Conservation (phyloP, 345 rosid genomes). For the Hevea brasiliensis region DNA sequence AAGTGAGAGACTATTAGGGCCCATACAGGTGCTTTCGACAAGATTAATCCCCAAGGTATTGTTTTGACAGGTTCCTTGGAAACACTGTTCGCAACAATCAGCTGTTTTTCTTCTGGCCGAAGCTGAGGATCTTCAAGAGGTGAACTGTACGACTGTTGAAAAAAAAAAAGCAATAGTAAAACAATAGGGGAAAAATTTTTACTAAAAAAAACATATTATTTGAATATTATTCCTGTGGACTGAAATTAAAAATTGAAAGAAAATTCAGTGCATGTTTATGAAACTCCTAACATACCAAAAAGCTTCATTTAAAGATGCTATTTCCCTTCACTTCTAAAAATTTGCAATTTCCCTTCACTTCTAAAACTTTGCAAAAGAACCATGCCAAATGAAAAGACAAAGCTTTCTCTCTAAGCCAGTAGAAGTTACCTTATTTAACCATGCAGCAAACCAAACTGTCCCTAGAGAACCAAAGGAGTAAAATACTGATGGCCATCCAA, state of each 20-base stretch:
- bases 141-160: conserved; percentile 73
- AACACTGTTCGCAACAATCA: conserved; percentile 50
- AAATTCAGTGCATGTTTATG: neutral
- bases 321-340: neutral
- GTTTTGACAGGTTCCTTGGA: conserved; percentile 70
- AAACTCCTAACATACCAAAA: neutral
- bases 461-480: conserved; percentile 94
- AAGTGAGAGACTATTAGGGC: conserved; percentile 81
- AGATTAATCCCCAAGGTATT: conserved; percentile 79
- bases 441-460: conserved; percentile 71
- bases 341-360: too few relatives aligned
- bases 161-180: conserved; percentile 21
- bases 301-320: neutral
- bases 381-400: too few relatives aligned
- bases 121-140: conserved; percentile 74
- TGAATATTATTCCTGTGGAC: neutral
- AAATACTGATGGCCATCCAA: conserved; percentile 96
- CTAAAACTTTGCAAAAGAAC: too few relatives aligned
- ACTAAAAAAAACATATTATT: neutral
- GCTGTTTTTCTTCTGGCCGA: conserved; percentile 64
- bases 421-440: conserved; percentile 70
- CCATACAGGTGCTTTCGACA: conserved; percentile 90
- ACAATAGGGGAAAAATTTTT: neutral
- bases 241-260: too few relatives aligned
- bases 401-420: too few relatives aligned